A percentile compares a stretch with the other conserved stretches of the same genome.
Evolutionary conservation across 2,329 filamentous ascomycete genomes (phyloP).

Genomic region (Gnomoniopsis smithogilvyi): DNA sequence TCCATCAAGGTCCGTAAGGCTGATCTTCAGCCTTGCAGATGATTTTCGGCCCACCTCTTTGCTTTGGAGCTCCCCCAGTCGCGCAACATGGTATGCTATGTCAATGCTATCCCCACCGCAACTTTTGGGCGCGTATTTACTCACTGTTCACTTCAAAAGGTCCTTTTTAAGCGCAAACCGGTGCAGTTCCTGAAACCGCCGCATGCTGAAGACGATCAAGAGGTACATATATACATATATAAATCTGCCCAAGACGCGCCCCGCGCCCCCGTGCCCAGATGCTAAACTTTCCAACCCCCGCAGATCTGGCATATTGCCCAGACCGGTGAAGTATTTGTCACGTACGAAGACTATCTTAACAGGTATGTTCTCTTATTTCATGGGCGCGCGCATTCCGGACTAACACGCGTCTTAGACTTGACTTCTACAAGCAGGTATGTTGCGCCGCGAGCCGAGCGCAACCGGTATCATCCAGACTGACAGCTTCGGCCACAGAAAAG

Average conservation of each 20-base stretch:
- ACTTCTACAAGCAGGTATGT: constrained; percentile 86
- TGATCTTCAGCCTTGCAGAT: constrained; percentile 41
- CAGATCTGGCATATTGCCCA: constrained; percentile 90
- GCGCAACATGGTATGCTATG: constrained; percentile 32
- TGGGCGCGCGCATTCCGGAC: constrained; percentile 14
- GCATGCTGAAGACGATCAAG: constrained; percentile 73
- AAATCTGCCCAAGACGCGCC: background rate
- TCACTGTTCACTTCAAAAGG: constrained; percentile 49
- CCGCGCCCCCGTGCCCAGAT: constrained; percentile 13
- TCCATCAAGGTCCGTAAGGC: constrained; percentile 25
- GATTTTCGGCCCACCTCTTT: constrained; percentile 25
- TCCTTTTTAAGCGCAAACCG: constrained; percentile 93
- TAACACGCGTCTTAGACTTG: constrained; percentile 60
- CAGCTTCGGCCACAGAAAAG: constrained; percentile 53
- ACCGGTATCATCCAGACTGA: constrained; percentile 3
- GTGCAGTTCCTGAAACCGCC: constrained; percentile 76
- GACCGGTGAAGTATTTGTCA: constrained; percentile 85
- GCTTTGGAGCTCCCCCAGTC: constrained; percentile 2
- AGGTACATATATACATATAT: constrained; percentile 63
- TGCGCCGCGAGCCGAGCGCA: background rate
- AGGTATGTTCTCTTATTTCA: constrained; percentile 54
- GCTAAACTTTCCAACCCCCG: constrained; percentile 21
- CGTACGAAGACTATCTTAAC: constrained; percentile 83
- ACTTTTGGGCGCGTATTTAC: constrained; percentile 17
- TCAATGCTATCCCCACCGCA: constrained; percentile 1